Percentiles rank a stretch among this genome's conserved stretches.
Evolutionary conservation across 108 stramenopile species (phyloP).

Genomic region (Discostella stelligeroides): DNA sequence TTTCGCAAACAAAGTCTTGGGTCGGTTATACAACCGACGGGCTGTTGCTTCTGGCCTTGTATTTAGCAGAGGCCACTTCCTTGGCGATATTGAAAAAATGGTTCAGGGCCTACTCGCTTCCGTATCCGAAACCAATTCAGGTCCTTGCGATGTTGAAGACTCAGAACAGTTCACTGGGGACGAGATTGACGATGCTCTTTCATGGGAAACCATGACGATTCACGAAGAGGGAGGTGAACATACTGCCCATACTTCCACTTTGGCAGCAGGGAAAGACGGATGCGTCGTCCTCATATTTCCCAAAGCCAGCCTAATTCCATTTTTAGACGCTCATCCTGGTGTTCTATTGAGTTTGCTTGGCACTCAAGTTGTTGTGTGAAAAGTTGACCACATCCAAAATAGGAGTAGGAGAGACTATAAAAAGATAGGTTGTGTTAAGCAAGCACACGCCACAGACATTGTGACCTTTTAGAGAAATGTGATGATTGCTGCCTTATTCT

Average conservation of each 20-base stretch:
- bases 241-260: slow-evolving; percentile 74
- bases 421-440: too few relatives aligned
- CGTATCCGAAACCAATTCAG: slow-evolving; percentile 28
- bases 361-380: slow-evolving; percentile 83
- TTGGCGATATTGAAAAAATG: slow-evolving; percentile 89
- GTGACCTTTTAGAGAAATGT: too few relatives aligned
- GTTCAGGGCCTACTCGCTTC: slow-evolving; percentile 69
- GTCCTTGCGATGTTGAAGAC: slow-evolving; percentile 11
- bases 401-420: too few relatives aligned
- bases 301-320: slow-evolving; percentile 70
- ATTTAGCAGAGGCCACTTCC: slow-evolving; percentile 86
- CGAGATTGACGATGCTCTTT: slow-evolving; percentile 44
- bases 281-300: slow-evolving; percentile 81
- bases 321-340: slow-evolving; percentile 85
- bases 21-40: slow-evolving; percentile 75
- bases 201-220: slow-evolving; percentile 52
- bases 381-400: too few relatives aligned
- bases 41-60: slow-evolving; percentile 81
- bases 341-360: slow-evolving; percentile 82
- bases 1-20: slow-evolving; percentile 84
- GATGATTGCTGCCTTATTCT: too few relatives aligned
- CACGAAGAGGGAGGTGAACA: slow-evolving; percentile 59
- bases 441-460: too few relatives aligned
- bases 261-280: slow-evolving; percentile 88
- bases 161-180: slow-evolving; percentile 42